phyloP scores from a whole-genome alignment of 2,329 filamentous ascomycete species.

The Calonectria pteridis region DNA sequence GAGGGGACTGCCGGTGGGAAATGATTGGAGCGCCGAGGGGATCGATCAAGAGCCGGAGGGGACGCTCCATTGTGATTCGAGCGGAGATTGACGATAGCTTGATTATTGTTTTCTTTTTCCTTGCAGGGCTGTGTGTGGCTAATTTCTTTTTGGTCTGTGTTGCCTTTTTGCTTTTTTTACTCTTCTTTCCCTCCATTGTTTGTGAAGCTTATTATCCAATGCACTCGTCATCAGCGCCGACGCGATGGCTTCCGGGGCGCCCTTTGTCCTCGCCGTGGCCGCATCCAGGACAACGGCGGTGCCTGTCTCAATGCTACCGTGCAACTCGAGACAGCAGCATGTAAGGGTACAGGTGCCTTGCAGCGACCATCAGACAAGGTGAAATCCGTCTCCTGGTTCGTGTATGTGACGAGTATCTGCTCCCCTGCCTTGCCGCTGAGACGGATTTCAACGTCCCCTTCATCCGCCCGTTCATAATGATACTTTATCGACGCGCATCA shows the following conservation, averaged over 20 bases:
- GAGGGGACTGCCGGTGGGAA: conserved; percentile 25
- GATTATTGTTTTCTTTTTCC: conserved; percentile 22
- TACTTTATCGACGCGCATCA: conserved; percentile 7
- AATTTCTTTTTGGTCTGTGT: not conserved
- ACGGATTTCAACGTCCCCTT: conserved; percentile 8
- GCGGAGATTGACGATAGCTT: conserved; percentile 22
- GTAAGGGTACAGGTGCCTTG: conserved; percentile 8
- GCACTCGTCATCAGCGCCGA: conserved; percentile 2
- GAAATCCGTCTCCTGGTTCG: not conserved
- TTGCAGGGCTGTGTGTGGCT: conserved; percentile 6
- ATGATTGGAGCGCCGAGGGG: conserved; percentile 30
- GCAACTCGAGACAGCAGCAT: conserved; percentile 5
- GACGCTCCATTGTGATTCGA: conserved; percentile 32
- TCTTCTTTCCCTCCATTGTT: not conserved
- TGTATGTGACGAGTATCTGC: not conserved
- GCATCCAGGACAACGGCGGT: conserved; percentile 3
- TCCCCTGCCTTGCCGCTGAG: conserved; percentile 4
- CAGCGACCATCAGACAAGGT: not conserved
- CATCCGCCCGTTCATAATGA: conserved; percentile 6
- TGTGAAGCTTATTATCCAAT: not conserved
- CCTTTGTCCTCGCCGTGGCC: not conserved
- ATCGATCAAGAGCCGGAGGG: conserved; percentile 24
- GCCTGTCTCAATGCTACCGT: conserved; percentile 10
- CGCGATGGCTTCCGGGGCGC: not conserved
- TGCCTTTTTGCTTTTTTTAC: conserved; percentile 6